A percentile compares a stretch with the other conserved stretches of the same genome.
These are phyloP conservation scores for Pseudogymnoascus sp. DNA, from an alignment of 2,329 filamentous ascomycete species.

Conservation along the genomic window DNA sequence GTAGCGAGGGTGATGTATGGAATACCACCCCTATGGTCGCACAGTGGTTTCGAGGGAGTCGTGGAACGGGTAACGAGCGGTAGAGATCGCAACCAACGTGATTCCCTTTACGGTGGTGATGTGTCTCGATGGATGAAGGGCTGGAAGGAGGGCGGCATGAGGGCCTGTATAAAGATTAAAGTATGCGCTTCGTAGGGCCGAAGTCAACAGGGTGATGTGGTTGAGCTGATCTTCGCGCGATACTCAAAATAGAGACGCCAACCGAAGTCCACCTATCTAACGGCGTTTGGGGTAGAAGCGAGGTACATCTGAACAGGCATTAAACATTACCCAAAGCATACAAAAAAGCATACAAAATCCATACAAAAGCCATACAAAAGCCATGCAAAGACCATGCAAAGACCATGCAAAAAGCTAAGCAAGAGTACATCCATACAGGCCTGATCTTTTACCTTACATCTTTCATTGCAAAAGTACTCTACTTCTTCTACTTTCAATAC, in stretches of 20 bases:
- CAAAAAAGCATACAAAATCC: neutral
- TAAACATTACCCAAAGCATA: neutral
- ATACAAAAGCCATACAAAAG: neutral
- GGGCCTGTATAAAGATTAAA: constrained; percentile 4
- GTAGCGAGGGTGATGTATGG: neutral
- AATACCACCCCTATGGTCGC: neutral
- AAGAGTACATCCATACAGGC: neutral
- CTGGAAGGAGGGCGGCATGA: constrained; percentile 4
- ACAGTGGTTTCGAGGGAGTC: neutral
- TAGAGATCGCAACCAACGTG: neutral
- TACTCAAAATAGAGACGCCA: constrained; percentile 8
- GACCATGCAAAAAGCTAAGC: neutral
- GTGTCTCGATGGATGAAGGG: neutral
- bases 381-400: neutral
- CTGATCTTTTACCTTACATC: neutral
- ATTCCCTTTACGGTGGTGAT: neutral
- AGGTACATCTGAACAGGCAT: neutral
- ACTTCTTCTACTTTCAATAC: neutral
- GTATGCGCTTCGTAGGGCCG: neutral
- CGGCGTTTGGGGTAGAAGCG: constrained; percentile 3
- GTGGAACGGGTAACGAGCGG: neutral
- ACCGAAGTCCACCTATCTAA: constrained; percentile 7
- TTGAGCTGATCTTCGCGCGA: constrained; percentile 4
- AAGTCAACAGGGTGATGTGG: neutral
- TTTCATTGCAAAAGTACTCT: neutral